A percentile compares a stretch with the other conserved stretches of the same genome.
Evolutionary conservation across 116 monocot species (phyloP).

Genomic region (Papilionanthe hybrid): DNA sequence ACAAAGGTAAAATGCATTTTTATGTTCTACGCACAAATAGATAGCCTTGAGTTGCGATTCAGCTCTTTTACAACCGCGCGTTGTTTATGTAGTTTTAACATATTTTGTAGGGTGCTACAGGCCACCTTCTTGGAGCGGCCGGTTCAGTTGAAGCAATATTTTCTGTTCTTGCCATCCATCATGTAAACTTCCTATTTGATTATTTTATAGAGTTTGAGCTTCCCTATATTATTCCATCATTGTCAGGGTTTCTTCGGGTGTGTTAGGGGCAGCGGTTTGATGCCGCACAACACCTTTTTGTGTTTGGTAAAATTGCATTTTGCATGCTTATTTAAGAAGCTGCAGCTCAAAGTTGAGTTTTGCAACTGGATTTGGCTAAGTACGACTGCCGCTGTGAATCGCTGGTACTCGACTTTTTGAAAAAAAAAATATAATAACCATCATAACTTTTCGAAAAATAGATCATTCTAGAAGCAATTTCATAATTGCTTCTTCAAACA

Average conservation of each 20-base stretch:
- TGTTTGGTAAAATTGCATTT: too few relatives aligned
- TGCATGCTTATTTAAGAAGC: too few relatives aligned
- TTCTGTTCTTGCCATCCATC: slow-evolving; percentile 64
- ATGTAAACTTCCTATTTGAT: slow-evolving; percentile 33
- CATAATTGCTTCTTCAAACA: not conserved
- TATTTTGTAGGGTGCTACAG: slow-evolving; percentile 76
- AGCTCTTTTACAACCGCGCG: not conserved
- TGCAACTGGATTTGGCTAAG: too few relatives aligned
- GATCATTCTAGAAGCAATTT: not conserved
- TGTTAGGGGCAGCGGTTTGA: too few relatives aligned
- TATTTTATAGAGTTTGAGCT: not conserved
- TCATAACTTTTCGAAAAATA: not conserved
- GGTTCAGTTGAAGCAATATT: slow-evolving; percentile 98
- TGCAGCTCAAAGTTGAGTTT: too few relatives aligned
- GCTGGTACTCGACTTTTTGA: too few relatives aligned
- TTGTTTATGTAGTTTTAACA: not conserved
- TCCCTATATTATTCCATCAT: not conserved
- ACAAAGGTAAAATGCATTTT: slow-evolving; percentile 61
- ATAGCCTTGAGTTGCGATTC: not conserved
- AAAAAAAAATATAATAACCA: not conserved
- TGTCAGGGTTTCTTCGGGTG: too few relatives aligned
- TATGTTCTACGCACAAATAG: not conserved
- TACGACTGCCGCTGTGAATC: too few relatives aligned
- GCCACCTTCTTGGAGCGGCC: slow-evolving; percentile 95
- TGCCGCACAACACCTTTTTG: too few relatives aligned